phyloP scores from a whole-genome alignment of 1,139 yeast genomes.

The Kodamaea arcana region DNA sequence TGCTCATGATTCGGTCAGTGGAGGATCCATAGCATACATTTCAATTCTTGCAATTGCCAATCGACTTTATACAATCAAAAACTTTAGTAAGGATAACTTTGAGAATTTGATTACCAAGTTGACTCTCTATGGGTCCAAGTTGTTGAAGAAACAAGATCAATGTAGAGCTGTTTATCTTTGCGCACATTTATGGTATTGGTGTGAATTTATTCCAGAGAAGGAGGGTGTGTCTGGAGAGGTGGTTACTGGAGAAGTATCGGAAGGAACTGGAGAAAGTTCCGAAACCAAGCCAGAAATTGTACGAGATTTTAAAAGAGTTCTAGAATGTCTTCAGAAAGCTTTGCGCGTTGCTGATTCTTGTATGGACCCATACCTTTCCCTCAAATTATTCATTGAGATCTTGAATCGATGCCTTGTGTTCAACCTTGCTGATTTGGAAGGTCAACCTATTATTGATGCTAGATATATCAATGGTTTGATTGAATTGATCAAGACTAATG shows the following conservation, averaged over 20 bases:
- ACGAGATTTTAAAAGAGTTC: constrained; percentile 40
- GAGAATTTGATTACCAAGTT: constrained; percentile 80
- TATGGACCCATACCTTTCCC: constrained; percentile 75
- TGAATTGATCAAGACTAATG: constrained; percentile 74
- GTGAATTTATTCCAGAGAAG: constrained; percentile 39
- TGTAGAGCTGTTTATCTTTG: constrained; percentile 87
- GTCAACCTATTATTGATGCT: constrained; percentile 65
- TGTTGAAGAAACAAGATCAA: constrained; percentile 89
- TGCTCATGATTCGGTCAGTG: constrained; percentile 38
- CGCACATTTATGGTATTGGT: constrained; percentile 94
- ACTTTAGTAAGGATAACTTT: constrained; percentile 60
- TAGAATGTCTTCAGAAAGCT: constrained; percentile 57
- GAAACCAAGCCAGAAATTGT: constrained; percentile 14
- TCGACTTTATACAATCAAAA: constrained; percentile 55
- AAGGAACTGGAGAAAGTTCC: not conserved
- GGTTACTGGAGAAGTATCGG: constrained; percentile 1
- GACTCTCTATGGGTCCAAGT: constrained; percentile 82
- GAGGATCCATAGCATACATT: constrained; percentile 38
- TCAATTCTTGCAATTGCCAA: constrained; percentile 51
- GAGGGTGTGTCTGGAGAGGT: constrained; percentile 7
- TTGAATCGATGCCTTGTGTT: constrained; percentile 81
- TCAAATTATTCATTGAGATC: constrained; percentile 84
- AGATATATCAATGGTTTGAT: constrained; percentile 82
- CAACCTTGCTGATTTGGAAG: constrained; percentile 79
- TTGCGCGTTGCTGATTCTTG: constrained; percentile 89